Evolutionary conservation across 2,329 filamentous ascomycete genomes (phyloP).

Genomic region (Stagonosporopsis chrysanthemi): DNA sequence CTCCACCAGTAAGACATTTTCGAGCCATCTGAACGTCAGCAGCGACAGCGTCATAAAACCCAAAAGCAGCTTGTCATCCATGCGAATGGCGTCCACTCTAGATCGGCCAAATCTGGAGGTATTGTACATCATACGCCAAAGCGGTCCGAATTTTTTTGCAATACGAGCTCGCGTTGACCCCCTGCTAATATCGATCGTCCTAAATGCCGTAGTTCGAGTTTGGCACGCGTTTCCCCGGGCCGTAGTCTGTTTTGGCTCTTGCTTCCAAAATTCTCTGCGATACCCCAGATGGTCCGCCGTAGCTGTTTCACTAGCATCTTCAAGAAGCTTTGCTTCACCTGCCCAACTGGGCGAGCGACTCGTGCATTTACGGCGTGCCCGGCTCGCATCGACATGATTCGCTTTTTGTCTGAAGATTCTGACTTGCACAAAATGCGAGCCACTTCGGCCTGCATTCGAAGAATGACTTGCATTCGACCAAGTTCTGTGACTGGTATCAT

Average conservation of each 20-base stretch:
- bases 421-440: neutral
- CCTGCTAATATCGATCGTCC: neutral
- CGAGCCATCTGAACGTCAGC: neutral
- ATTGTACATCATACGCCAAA: conserved; percentile 3
- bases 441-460: neutral
- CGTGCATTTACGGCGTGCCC: neutral
- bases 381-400: neutral
- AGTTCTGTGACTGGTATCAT: neutral
- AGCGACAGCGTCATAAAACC: neutral
- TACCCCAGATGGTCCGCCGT: conserved; percentile 5
- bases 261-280: neutral
- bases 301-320: neutral
- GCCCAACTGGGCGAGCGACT: neutral
- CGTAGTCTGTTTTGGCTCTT: conserved; percentile 1
- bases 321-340: neutral
- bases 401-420: neutral
- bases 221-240: neutral
- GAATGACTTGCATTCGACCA: neutral
- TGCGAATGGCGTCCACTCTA: neutral
- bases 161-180: conserved; percentile 1
- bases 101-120: neutral
- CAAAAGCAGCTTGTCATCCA: neutral
- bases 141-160: conserved; percentile 19
- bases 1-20: neutral
- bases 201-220: conserved; percentile 7